Evolutionary conservation across 345 rosid species (phyloP), one percentile per base, ranked within the genome.

Genomic region (Populus nigra): DNA sequence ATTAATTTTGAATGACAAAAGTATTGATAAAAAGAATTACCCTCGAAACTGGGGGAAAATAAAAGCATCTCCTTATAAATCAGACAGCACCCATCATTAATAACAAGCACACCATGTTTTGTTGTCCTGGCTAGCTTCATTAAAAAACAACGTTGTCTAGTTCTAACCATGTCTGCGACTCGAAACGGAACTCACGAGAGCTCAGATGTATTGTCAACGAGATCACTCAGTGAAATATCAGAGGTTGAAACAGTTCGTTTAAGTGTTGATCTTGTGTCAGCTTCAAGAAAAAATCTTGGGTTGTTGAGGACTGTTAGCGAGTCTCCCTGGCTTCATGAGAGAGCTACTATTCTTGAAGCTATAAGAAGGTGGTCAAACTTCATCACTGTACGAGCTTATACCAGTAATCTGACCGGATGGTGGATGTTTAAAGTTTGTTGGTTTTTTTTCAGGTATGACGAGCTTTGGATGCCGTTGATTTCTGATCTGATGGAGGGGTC

Each of bases 391-490:
- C 2, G 25, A 41, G 18, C 13, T 55, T 33, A 7, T 47, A 12
- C 53, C 31, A 45, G 76, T 63, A 72, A 47, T 71, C 17, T 75
- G 73, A 73, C 79, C 74, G 27, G 78, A 73, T 9, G 45, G 77
- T 33, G 25, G 31, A 36, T 36, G 36, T 53, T 69, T 71, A 29
- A 38, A 29, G 71, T 50, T 11, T 53, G 7, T n/a, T 53, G 33
- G 1, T 15, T 18, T 70, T 76, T 76, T 75, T 78, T 29, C 69
- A 94, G 98, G 91, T 94, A 94, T 71, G 96, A 94, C 41, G 89
- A 90, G 87, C 85, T 94, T 3, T 94, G 99, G 99, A 90, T 94
- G 98, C 99, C 98, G 85, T 84, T 94, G 89, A 83, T 91, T 78
- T 83, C 89, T 84, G 95, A 90, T 89, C 85, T 90, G 80, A 86